phyloP scores from a whole-genome alignment of 2,329 filamentous ascomycete genomes.

The Aspergillus fumigatus region DNA sequence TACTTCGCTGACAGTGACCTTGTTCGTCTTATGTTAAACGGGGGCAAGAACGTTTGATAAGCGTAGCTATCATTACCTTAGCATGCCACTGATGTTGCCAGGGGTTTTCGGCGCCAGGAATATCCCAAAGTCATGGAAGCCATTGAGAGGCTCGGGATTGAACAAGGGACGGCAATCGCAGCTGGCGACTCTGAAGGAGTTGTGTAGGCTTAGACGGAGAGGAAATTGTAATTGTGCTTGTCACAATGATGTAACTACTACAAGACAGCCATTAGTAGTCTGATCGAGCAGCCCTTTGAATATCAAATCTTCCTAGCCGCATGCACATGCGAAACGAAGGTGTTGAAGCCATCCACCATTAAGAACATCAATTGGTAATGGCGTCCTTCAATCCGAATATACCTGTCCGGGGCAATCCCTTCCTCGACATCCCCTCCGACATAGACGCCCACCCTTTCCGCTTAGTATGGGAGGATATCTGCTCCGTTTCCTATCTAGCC shows the following conservation, averaged over 20 bases:
- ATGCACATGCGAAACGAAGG: not conserved
- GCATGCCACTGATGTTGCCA: not conserved
- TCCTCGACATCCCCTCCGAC: conserved; percentile 3
- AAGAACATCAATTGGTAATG: not conserved
- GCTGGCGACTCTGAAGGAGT: conserved; percentile 4
- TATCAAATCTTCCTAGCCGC: not conserved
- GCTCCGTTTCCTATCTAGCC: not conserved
- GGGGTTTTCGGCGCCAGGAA: conserved; percentile 6
- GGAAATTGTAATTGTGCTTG: not conserved
- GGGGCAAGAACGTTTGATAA: not conserved
- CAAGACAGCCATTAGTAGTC: not conserved
- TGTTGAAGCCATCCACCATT: not conserved
- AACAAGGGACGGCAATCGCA: conserved; percentile 6
- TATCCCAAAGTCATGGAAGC: conserved; percentile 1
- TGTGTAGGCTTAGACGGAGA: not conserved
- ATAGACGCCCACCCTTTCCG: conserved; percentile 1
- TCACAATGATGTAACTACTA: not conserved
- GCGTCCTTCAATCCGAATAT: conserved; percentile 1
- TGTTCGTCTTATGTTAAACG: not conserved
- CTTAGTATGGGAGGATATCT: not conserved
- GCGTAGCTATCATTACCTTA: not conserved
- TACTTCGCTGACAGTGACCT: conserved; percentile 5
- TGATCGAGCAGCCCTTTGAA: not conserved
- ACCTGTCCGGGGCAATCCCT: conserved; percentile 1
- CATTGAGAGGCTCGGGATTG: conserved; percentile 6